These are phyloP conservation scores for Peribolospora baueri DNA, from an alignment of 768 basidiomycete species.

Conservation along the genomic window DNA sequence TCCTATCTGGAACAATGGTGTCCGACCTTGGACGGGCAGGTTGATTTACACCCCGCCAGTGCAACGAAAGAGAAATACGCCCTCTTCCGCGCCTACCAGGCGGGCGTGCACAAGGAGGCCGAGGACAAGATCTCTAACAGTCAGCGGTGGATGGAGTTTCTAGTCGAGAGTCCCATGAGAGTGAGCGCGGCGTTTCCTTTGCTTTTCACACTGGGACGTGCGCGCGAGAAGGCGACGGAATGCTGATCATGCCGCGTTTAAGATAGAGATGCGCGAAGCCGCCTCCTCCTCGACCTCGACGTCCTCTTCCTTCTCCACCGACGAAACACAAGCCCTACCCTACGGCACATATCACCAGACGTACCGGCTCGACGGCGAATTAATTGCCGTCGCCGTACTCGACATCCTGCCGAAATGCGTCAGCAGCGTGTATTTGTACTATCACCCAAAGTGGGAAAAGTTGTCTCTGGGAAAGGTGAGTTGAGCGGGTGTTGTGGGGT, in stretches of 20 bases:
- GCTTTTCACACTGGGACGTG: slow-evolving; percentile 50
- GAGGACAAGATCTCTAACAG: slow-evolving; percentile 17
- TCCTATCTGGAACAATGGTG: background rate
- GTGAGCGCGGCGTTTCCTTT: slow-evolving; percentile 36
- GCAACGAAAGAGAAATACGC: slow-evolving; percentile 59
- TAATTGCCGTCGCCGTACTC: slow-evolving; percentile 66
- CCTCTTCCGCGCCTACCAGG: slow-evolving; percentile 49
- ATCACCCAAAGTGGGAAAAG: slow-evolving; percentile 42
- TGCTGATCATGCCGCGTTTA: background rate
- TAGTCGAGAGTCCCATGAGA: slow-evolving; percentile 18
- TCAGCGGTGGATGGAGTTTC: too few relatives aligned
- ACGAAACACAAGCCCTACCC: slow-evolving; percentile 37
- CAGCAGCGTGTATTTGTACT: slow-evolving; percentile 69
- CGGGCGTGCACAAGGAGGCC: slow-evolving; percentile 46
- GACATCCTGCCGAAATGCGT: slow-evolving; percentile 75
- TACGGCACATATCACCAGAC: slow-evolving; percentile 89
- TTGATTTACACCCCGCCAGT: slow-evolving; percentile 47
- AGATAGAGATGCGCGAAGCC: background rate
- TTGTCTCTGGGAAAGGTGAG: slow-evolving; percentile 55
- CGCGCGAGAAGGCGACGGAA: slow-evolving; percentile 11
- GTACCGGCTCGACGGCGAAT: slow-evolving; percentile 52
- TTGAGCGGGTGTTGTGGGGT: background rate
- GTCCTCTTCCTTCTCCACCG: slow-evolving; percentile 26
- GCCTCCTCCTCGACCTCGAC: slow-evolving; percentile 22
- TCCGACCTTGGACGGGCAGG: slow-evolving; percentile 24